phyloP scores from a whole-genome alignment of 257 asterid species.

The Nicotiana knightiana region DNA sequence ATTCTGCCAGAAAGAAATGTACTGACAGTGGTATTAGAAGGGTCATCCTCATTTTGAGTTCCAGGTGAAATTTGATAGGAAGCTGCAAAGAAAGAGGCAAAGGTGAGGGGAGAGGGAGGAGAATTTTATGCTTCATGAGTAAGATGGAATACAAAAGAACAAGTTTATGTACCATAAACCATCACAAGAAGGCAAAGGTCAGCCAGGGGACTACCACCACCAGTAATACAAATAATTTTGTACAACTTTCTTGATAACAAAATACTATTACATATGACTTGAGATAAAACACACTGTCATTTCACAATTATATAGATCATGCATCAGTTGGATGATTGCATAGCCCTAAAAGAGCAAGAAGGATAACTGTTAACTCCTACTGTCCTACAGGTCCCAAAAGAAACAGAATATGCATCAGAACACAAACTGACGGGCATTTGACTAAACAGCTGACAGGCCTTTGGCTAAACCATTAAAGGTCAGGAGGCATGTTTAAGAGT shows the following conservation, averaged over 20 bases:
- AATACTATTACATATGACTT: background rate
- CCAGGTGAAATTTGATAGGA: constrained; percentile 59
- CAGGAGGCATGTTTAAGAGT: background rate
- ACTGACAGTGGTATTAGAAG: constrained; percentile 87
- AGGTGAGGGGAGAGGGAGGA: background rate
- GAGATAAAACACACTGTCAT: background rate
- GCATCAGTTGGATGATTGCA: background rate
- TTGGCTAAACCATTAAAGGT: background rate
- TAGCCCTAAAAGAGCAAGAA: background rate
- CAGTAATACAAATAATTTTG: background rate
- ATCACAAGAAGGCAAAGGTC: background rate
- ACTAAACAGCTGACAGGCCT: background rate
- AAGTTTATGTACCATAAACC: background rate
- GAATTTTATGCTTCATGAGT: background rate
- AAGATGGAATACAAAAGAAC: background rate
- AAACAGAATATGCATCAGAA: background rate
- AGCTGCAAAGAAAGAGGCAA: constrained; percentile 42
- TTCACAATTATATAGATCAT: background rate
- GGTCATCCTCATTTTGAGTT: constrained; percentile 78
- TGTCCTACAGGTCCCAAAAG: background rate
- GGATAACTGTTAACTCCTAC: background rate
- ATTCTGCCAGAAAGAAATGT: constrained; percentile 7
- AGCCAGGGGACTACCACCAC: background rate
- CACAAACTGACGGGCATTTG: background rate
- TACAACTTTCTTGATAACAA: background rate